Conservation (phyloP, 768 basidiomycete species). For the Vararia minispora region DNA sequence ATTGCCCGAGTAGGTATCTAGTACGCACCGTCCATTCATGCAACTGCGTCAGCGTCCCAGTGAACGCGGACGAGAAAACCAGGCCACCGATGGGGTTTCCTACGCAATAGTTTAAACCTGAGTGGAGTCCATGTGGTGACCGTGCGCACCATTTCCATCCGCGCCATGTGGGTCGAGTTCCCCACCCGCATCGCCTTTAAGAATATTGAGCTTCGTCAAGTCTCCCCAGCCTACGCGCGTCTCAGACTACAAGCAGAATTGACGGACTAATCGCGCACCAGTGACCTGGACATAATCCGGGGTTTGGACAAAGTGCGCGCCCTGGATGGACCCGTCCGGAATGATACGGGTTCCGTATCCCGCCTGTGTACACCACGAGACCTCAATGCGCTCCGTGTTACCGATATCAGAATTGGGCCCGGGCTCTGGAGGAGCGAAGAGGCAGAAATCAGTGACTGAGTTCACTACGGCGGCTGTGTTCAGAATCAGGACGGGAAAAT, state of each 20-base stretch:
- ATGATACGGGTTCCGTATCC: conserved; percentile 58
- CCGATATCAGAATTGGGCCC: conserved; percentile 43
- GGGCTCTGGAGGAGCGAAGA: conserved; percentile 40
- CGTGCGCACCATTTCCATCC: conserved; percentile 34
- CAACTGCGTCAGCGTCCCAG: conserved; percentile 39
- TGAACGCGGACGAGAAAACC: conserved; percentile 63
- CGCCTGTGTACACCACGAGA: conserved; percentile 45
- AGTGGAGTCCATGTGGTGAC: neutral
- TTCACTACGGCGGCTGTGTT: conserved; percentile 30
- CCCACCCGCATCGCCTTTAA: conserved; percentile 45
- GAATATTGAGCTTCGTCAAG: conserved; percentile 54
- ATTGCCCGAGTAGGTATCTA: conserved; percentile 6
- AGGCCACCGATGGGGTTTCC: conserved; percentile 56
- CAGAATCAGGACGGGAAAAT: neutral
- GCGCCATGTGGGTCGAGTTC: conserved; percentile 65
- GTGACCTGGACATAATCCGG: conserved; percentile 69
- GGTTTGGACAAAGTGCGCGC: conserved; percentile 59
- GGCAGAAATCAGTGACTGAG: conserved; percentile 45
- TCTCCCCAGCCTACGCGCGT: conserved; percentile 27
- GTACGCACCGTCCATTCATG: conserved; percentile 60
- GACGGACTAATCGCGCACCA: conserved; percentile 25
- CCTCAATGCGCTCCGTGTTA: conserved; percentile 45
- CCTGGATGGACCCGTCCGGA: conserved; percentile 58
- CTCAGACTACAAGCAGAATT: neutral
- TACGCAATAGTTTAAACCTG: conserved; percentile 6